Percentiles rank a stretch among this genome's conserved stretches.
phyloP scores from a whole-genome alignment of 805 yeast species.

The Saturnispora dispora region DNA sequence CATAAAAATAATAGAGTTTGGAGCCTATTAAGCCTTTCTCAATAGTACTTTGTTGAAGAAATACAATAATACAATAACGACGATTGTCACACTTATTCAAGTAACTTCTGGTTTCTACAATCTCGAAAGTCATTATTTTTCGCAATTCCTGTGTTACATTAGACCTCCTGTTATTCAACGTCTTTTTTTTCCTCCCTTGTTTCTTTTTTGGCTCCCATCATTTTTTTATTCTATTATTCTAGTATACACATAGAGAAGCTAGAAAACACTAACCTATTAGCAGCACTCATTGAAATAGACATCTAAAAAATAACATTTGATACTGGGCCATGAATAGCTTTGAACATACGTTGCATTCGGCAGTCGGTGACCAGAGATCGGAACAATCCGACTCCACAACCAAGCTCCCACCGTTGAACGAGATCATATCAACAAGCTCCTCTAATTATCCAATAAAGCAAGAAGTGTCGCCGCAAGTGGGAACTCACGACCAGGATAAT shows the following conservation, averaged over 20 bases:
- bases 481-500: neutral
- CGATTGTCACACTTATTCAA: neutral
- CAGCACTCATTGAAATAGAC: neutral
- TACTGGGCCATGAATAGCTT: neutral
- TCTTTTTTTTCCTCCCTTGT: neutral
- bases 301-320: neutral
- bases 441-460: neutral
- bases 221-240: neutral
- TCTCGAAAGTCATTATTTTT: too few relatives aligned
- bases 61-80: neutral
- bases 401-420: conserved; percentile 3
- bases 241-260: neutral
- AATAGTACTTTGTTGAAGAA: neutral
- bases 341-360: neutral
- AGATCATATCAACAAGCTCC: neutral
- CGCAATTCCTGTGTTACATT: neutral
- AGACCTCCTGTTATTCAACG: neutral
- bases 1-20: neutral
- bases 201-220: neutral
- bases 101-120: neutral
- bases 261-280: neutral
- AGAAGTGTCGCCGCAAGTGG: neutral
- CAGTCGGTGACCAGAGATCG: neutral
- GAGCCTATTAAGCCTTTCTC: neutral
- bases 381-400: neutral